A percentile compares a stretch with the other conserved stretches of the same genome.
Evolutionary conservation across 345 rosid genomes (phyloP).

Genomic region (Carallia brachiata): DNA sequence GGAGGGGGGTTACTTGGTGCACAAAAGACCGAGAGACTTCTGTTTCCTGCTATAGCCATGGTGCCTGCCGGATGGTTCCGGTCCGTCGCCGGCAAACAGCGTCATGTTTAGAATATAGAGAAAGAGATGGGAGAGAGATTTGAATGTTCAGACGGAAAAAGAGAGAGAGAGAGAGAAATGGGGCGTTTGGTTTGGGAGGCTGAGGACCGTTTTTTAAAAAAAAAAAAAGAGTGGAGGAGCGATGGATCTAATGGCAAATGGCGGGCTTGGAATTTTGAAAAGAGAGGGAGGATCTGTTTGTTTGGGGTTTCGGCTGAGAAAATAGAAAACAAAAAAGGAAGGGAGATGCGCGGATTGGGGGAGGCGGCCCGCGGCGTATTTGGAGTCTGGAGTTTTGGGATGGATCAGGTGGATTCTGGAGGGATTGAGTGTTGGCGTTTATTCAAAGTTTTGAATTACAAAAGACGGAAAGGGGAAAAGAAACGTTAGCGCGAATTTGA

Average conservation of each 20-base stretch:
- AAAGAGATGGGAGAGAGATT: neutral
- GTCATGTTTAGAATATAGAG: neutral
- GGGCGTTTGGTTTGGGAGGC: too few species aligned
- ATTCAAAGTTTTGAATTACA: too few species aligned
- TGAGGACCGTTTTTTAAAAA: too few species aligned
- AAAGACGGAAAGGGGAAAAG: too few species aligned
- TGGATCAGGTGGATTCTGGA: neutral
- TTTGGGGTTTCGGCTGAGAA: too few species aligned
- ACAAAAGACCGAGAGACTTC: constrained; percentile 87
- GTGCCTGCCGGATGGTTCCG: constrained; percentile 54
- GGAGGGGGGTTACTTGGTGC: constrained; percentile 56
- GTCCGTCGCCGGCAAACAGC: neutral
- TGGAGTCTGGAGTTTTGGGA: too few species aligned
- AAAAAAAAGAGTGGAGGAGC: neutral
- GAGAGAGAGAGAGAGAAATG: neutral
- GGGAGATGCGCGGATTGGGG: too few species aligned
- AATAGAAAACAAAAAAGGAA: too few species aligned
- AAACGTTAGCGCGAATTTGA: constrained; percentile 6
- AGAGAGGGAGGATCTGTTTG: neutral
- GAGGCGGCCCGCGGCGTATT: too few species aligned
- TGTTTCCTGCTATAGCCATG: constrained; percentile 71
- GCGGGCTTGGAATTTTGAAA: neutral
- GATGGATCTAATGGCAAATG: neutral
- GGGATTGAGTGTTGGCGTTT: too few species aligned
- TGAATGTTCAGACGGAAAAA: neutral